Percentiles rank a stretch among this genome's conserved stretches.
These are phyloP conservation scores for Trypanosoma scelopori DNA, from an alignment of 208 protist genomes.

Conservation along the genomic window DNA sequence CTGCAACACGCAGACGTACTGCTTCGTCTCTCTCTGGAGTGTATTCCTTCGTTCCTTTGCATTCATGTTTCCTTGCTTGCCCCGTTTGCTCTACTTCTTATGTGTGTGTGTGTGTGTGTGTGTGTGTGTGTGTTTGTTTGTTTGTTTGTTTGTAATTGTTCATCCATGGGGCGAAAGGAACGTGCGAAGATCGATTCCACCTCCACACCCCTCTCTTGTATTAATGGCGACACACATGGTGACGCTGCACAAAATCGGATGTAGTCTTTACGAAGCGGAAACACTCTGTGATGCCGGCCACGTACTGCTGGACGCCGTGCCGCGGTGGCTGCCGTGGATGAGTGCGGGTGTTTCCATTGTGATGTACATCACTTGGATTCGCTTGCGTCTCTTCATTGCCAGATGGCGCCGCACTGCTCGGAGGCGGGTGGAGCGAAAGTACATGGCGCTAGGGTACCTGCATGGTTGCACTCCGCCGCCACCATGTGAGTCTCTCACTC, in stretches of 20 bases:
- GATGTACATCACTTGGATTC: slow-evolving; percentile 64
- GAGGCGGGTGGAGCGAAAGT: slow-evolving; percentile 66
- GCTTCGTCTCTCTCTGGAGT: no score
- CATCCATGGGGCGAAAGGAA: neutral
- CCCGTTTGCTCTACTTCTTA: no score
- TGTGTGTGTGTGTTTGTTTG: no score
- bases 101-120: no score
- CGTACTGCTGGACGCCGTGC: slow-evolving; percentile 57
- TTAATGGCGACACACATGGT: slow-evolving; percentile 7
- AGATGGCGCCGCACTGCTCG: slow-evolving; percentile 77
- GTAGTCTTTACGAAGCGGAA: slow-evolving; percentile 64
- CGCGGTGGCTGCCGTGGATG: slow-evolving; percentile 67
- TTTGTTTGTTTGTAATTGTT: slow-evolving; percentile 15
- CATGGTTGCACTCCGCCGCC: slow-evolving; percentile 35
- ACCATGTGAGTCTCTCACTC: slow-evolving; percentile 27
- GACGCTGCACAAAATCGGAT: slow-evolving; percentile 25
- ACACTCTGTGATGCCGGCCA: slow-evolving; percentile 47
- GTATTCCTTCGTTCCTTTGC: no score
- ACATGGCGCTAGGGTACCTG: slow-evolving; percentile 67
- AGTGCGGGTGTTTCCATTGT: slow-evolving; percentile 39
- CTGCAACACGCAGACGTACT: no score
- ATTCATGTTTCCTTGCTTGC: no score
- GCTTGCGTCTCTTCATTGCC: slow-evolving; percentile 66
- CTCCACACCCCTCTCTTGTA: neutral
- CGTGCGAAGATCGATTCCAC: neutral